phyloP scores from a whole-genome alignment of 2,329 filamentous ascomycete species.

The Bertia moriformis region DNA sequence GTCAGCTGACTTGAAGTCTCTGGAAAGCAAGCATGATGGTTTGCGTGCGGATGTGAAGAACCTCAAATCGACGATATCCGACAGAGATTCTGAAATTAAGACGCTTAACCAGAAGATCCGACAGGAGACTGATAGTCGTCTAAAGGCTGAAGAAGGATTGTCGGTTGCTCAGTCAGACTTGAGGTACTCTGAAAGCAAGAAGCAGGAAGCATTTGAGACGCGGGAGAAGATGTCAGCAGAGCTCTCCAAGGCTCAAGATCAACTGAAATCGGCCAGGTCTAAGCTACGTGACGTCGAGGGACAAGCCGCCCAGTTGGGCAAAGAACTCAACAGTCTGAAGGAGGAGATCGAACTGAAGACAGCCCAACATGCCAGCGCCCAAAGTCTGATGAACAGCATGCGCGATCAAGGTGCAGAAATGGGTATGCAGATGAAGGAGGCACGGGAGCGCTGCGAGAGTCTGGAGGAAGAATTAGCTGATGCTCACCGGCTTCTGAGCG shows the following conservation, averaged over 20 bases:
- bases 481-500: constrained; percentile 69
- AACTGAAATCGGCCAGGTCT: constrained; percentile 51
- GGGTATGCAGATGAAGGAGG: constrained; percentile 80
- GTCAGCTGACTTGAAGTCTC: constrained; percentile 49
- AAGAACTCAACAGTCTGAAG: constrained; percentile 51
- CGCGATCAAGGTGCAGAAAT: constrained; percentile 82
- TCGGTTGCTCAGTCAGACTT: constrained; percentile 63
- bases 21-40: constrained; percentile 74
- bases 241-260: constrained; percentile 57
- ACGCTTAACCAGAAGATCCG: constrained; percentile 64
- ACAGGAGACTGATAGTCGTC: constrained; percentile 56
- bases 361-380: constrained; percentile 72
- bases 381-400: constrained; percentile 80
- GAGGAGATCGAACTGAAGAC: constrained; percentile 76
- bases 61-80: constrained; percentile 54
- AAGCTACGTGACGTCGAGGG: constrained; percentile 57
- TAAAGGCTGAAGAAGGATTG: constrained; percentile 67
- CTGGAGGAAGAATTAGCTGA: constrained; percentile 86
- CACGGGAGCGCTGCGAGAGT: constrained; percentile 65
- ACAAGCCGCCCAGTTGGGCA: constrained; percentile 51
- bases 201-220: constrained; percentile 60
- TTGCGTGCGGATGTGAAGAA: constrained; percentile 59
- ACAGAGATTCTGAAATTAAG: constrained; percentile 67
- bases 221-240: constrained; percentile 60
- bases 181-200: constrained; percentile 63